These are phyloP conservation scores for Globisporangium parvum DNA, from an alignment of 352 stramenopile species.

Conservation along the genomic window DNA sequence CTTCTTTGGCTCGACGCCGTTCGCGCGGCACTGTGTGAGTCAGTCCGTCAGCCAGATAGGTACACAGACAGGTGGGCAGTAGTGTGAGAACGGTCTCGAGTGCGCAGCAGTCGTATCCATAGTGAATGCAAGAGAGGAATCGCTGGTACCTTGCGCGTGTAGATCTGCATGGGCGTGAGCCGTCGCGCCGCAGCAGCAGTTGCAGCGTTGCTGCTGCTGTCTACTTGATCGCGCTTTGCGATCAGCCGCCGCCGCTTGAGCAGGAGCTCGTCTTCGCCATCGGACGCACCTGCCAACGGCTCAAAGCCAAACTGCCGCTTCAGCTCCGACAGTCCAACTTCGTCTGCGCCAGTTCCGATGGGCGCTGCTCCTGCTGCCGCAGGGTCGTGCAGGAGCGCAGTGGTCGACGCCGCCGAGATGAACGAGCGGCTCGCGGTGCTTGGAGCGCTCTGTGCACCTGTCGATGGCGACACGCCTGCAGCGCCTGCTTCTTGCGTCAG, in stretches of 20 bases:
- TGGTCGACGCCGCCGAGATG: conserved; percentile 3
- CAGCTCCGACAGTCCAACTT: conserved; percentile 55
- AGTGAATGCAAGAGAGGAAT: too few relatives aligned
- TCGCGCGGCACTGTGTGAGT: conserved; percentile 32
- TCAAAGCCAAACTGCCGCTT: conserved; percentile 65
- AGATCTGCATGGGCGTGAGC: conserved; percentile 22
- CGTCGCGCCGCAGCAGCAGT: conserved; percentile 3
- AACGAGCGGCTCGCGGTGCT: background rate
- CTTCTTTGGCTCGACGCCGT: conserved; percentile 27
- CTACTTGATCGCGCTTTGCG: background rate
- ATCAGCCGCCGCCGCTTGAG: conserved; percentile 21
- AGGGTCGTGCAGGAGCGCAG: background rate
- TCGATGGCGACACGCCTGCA: background rate
- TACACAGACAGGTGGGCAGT: too few relatives aligned
- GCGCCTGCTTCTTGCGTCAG: too few relatives aligned
- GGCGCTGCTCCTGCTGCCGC: too few relatives aligned
- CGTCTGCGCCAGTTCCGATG: conserved; percentile 2
- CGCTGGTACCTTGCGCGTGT: conserved; percentile 29
- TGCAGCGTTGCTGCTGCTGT: background rate
- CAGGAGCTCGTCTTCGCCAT: conserved; percentile 17
- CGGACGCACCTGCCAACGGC: conserved; percentile 14
- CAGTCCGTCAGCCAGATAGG: too few relatives aligned
- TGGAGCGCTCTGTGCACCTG: background rate
- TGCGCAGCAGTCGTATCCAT: too few relatives aligned
- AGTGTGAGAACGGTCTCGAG: background rate